phyloP scores from a whole-genome alignment of 495 filamentous ascomycete genomes.

The Daldinia childiae region DNA sequence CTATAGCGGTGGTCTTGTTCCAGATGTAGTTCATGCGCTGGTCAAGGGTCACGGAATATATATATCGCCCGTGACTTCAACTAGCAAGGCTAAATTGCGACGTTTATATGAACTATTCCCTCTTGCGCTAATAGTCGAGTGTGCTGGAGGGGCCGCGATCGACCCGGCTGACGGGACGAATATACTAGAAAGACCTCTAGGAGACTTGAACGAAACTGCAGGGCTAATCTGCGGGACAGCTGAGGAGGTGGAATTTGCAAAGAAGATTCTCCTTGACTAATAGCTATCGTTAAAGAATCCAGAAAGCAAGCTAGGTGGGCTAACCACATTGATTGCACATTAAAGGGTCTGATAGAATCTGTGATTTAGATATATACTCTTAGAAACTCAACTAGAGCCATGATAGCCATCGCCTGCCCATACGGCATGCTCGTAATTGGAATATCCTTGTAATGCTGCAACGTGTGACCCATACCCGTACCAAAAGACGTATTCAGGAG shows the following conservation, averaged over 20 bases:
- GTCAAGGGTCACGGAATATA: conserved; percentile 64
- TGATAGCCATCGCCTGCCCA: conserved; percentile 80
- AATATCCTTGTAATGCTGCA: conserved; percentile 77
- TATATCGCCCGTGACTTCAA: conserved; percentile 56
- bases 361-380: conserved; percentile 60
- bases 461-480: conserved; percentile 71
- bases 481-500: conserved; percentile 76
- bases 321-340: background rate
- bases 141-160: conserved; percentile 59
- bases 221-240: conserved; percentile 60
- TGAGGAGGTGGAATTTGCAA: conserved; percentile 55
- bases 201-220: conserved; percentile 55
- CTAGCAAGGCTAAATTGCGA: conserved; percentile 60
- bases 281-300: background rate
- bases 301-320: background rate
- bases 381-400: conserved; percentile 73
- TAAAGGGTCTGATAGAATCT: background rate
- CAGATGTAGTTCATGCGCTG: conserved; percentile 61
- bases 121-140: conserved; percentile 62
- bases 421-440: conserved; percentile 78
- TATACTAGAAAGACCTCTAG: conserved; percentile 51
- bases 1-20: conserved; percentile 63
- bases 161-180: conserved; percentile 52
- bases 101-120: conserved; percentile 61
- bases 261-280: conserved; percentile 31